A percentile compares a stretch with the other conserved stretches of the same genome.
phyloP scores from a whole-genome alignment of 331 rosid genomes.

The Arachis monticola region DNA sequence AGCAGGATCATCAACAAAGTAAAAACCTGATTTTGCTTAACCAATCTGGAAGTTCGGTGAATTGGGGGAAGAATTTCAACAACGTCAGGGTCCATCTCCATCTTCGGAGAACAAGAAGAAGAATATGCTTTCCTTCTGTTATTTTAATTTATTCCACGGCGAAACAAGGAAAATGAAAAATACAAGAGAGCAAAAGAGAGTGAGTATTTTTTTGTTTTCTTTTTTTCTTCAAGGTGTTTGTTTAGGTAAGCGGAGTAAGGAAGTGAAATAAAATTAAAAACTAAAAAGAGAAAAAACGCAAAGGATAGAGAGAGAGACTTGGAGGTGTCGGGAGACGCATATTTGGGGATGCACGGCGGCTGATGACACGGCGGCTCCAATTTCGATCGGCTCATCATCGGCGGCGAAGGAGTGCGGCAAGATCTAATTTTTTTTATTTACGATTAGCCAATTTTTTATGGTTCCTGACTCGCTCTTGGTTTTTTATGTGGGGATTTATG shows the following conservation, averaged over 20 bases:
- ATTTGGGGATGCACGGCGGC: conserved; percentile 36
- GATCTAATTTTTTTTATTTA: too few species aligned
- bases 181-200: conserved; percentile 32
- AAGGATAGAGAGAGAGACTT: conserved; percentile 36
- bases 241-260: neutral
- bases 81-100: conserved; percentile 62
- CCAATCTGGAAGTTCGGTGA: conserved; percentile 35
- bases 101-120: conserved; percentile 14
- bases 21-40: conserved; percentile 53
- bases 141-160: neutral
- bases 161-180: neutral
- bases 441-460: too few species aligned
- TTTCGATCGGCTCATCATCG: conserved; percentile 42
- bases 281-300: neutral
- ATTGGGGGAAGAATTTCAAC: conserved; percentile 62
- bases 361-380: conserved; percentile 48
- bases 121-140: conserved; percentile 41
- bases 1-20: neutral
- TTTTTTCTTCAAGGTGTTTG: conserved; percentile 6
- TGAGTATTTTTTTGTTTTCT: conserved; percentile 12
- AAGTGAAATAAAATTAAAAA: neutral
- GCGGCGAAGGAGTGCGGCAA: too few species aligned
- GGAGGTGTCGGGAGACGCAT: conserved; percentile 37
- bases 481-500: too few species aligned
- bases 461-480: too few species aligned